These are phyloP conservation scores for Eucalyptus marginata DNA, from an alignment of 345 rosid species.

Conservation along the genomic window DNA sequence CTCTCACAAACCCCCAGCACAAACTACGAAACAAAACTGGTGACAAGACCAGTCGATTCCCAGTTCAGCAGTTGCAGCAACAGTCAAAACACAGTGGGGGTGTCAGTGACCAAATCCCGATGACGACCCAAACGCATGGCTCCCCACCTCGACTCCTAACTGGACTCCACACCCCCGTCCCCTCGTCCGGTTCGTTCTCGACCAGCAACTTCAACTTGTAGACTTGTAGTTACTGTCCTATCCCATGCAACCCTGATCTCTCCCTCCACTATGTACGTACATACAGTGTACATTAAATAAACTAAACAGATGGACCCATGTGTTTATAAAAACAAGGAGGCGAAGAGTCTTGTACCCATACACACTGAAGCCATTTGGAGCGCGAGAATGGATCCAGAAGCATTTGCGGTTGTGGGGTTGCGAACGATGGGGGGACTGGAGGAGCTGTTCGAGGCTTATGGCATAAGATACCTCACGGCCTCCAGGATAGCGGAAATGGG, in stretches of 20 bases:
- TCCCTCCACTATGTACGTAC: background rate
- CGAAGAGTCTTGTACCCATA: background rate
- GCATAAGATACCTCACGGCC: constrained; percentile 74
- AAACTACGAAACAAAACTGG: background rate
- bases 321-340: background rate
- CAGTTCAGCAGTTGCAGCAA: background rate
- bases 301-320: background rate
- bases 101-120: background rate
- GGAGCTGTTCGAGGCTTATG: constrained; percentile 75
- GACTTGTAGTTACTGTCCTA: background rate
- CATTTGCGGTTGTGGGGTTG: constrained; percentile 48
- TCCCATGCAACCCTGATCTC: background rate
- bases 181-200: background rate
- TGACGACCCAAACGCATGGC: background rate
- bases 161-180: background rate
- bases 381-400: constrained; percentile 62
- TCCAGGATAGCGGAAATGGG: constrained; percentile 93
- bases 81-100: background rate
- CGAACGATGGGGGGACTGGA: constrained; percentile 46
- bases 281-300: background rate
- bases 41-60: background rate
- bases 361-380: background rate
- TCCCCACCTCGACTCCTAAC: background rate
- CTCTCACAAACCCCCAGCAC: background rate
- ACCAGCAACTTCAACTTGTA: background rate